Percentiles rank a stretch among this genome's conserved stretches.
Conservation (phyloP, 352 stramenopile species). For the Globisporangium alternatum region DNA sequence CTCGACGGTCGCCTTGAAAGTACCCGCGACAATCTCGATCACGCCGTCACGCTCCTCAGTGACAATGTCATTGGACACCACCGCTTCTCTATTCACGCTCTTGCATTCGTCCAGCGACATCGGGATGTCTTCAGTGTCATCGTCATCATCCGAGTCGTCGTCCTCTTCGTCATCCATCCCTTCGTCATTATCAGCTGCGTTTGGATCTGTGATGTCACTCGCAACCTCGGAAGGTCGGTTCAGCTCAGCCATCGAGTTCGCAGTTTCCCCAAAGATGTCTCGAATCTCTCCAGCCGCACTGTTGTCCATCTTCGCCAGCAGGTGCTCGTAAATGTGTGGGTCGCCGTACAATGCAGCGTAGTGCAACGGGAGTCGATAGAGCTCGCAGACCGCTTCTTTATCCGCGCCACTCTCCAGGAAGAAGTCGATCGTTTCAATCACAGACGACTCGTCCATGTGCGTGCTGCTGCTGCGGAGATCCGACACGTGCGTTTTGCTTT, state of each 20-base stretch:
- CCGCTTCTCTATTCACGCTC: constrained; percentile 21
- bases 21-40: constrained; percentile 63
- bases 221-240: constrained; percentile 28
- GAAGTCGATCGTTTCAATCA: constrained; percentile 71
- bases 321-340: constrained; percentile 49
- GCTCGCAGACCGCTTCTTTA: constrained; percentile 54
- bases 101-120: constrained; percentile 46
- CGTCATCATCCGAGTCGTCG: constrained; percentile 16
- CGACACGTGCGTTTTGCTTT: constrained; percentile 26
- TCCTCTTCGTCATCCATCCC: constrained; percentile 1
- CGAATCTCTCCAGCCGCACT: constrained; percentile 37
- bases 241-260: constrained; percentile 40
- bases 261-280: constrained; percentile 74
- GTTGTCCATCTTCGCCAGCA: constrained; percentile 48
- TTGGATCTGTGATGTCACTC: constrained; percentile 19
- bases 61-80: constrained; percentile 45
- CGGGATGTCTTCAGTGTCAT: constrained; percentile 36
- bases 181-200: constrained; percentile 7
- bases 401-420: constrained; percentile 66
- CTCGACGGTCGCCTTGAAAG: constrained; percentile 54
- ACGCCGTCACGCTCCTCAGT: constrained; percentile 48
- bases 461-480: constrained; percentile 44
- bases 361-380: constrained; percentile 72
- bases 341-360: constrained; percentile 70
- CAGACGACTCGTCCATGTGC: constrained; percentile 45